Percentiles rank a stretch among this genome's conserved stretches.
phyloP scores from a whole-genome alignment of 164 flowering plant species.

The Vitis cinerea region DNA sequence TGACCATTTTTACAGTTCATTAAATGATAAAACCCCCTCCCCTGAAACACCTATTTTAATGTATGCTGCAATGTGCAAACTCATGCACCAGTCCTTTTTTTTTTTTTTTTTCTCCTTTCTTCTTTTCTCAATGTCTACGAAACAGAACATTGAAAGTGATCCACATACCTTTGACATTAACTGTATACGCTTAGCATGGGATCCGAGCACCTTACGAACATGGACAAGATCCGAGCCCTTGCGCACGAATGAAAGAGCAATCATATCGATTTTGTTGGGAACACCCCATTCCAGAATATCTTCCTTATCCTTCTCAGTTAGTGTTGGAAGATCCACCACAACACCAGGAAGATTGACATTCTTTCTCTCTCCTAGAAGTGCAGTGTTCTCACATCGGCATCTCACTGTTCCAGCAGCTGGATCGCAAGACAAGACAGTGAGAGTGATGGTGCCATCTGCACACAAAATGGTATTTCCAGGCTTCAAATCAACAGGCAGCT shows the following conservation, averaged over 20 bases:
- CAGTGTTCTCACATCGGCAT: constrained; percentile 85
- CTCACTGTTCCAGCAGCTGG: constrained; percentile 65
- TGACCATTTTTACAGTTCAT: background rate
- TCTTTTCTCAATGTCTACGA: no score
- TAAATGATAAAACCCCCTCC: no score
- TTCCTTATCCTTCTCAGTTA: constrained; percentile 85
- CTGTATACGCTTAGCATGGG: constrained; percentile 66
- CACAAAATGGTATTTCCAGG: constrained; percentile 76
- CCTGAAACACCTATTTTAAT: no score
- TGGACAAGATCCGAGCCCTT: constrained; percentile 87
- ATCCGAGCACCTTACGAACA: constrained; percentile 79
- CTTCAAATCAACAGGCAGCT: constrained; percentile 70
- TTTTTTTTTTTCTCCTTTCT: no score
- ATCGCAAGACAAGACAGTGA: constrained; percentile 70
- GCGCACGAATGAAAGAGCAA: constrained; percentile 86
- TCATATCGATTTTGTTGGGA: constrained; percentile 84
- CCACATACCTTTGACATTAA: constrained; percentile 77
- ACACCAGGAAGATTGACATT: constrained; percentile 91
- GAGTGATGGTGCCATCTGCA: constrained; percentile 80
- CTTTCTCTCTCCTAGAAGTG: constrained; percentile 74
- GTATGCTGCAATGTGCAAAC: background rate
- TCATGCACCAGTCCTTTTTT: background rate
- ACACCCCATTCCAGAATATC: constrained; percentile 84
- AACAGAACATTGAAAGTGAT: background rate
- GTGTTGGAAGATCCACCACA: constrained; percentile 85